Evolutionary conservation across 1,284 basidiomycete genomes (phyloP).

Genomic region (Melampsora larici-populina): DNA sequence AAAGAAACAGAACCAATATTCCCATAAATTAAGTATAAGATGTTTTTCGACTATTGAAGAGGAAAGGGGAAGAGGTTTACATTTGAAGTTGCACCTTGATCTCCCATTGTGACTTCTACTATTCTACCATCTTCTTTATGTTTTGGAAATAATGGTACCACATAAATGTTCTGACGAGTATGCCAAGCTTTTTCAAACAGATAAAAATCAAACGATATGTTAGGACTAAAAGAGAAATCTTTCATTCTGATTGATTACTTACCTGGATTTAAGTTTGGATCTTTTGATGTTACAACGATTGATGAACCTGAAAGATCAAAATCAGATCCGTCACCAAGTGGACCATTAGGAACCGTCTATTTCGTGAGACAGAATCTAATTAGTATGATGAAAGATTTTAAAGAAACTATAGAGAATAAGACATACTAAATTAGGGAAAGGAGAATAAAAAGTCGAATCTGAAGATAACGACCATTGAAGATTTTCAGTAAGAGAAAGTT

Average conservation of each 20-base stretch:
- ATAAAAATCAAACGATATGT: not conserved
- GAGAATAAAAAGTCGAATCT: constrained; percentile 8
- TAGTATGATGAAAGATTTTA: not conserved
- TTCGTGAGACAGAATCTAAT: not conserved
- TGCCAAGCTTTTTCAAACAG: constrained; percentile 45
- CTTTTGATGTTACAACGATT: constrained; percentile 48
- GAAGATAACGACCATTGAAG: not conserved
- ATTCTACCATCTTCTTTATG: not conserved
- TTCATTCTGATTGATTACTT: not conserved
- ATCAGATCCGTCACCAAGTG: constrained; percentile 47
- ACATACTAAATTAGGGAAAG: constrained; percentile 29
- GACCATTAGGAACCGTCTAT: constrained; percentile 46
- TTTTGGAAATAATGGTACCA: constrained; percentile 29
- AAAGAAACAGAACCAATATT: not conserved
- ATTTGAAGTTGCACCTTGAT: constrained; percentile 36
- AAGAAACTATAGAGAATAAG: not conserved
- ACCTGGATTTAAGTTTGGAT: constrained; percentile 45
- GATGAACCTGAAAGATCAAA: constrained; percentile 44
- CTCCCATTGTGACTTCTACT: constrained; percentile 24
- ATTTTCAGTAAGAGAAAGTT: not conserved
- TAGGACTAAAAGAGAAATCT: not conserved
- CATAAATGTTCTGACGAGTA: constrained; percentile 45
- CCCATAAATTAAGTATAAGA: not conserved
- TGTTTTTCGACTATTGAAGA: not conserved
- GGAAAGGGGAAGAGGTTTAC: constrained; percentile 1